phyloP scores from a whole-genome alignment of 2,329 filamentous ascomycete genomes.

The Apiospora koreana region DNA sequence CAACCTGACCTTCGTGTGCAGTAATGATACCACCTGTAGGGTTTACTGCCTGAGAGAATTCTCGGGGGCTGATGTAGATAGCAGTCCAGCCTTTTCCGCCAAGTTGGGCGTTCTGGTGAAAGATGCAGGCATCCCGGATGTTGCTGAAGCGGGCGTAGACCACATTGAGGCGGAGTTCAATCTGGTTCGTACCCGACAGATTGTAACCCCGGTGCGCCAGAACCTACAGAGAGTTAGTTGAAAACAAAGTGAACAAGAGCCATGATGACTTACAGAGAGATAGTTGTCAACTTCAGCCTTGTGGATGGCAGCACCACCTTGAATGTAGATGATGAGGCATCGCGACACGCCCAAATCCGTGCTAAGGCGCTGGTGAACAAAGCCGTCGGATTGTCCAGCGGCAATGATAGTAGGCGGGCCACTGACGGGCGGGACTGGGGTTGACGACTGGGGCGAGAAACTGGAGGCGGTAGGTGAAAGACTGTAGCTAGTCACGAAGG shows the following conservation, averaged over 20 bases:
- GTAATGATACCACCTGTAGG: conserved; percentile 33
- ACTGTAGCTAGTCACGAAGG: conserved; percentile 54
- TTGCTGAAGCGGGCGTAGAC: conserved; percentile 61
- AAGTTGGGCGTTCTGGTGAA: conserved; percentile 47
- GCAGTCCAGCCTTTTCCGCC: conserved; percentile 46
- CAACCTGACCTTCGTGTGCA: conserved; percentile 57
- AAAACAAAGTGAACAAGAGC: not conserved
- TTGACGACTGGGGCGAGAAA: conserved; percentile 51
- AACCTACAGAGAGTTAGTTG: not conserved
- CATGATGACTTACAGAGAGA: conserved; percentile 42
- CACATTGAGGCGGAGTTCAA: conserved; percentile 39
- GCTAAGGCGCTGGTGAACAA: conserved; percentile 37
- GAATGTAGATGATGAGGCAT: conserved; percentile 43
- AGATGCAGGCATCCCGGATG: conserved; percentile 58
- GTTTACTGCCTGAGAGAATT: conserved; percentile 39
- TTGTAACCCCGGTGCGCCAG: conserved; percentile 43
- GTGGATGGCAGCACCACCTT: conserved; percentile 27
- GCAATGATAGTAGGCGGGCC: not conserved
- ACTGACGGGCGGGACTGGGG: conserved; percentile 6
- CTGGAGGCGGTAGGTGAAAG: conserved; percentile 65
- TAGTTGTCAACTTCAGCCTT: conserved; percentile 43
- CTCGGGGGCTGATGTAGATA: conserved; percentile 44
- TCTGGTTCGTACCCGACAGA: conserved; percentile 39
- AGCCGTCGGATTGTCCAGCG: not conserved
- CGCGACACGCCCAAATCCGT: conserved; percentile 47